Conservation (phyloP, 2,329 filamentous ascomycete genomes). For the Kalmusia sp. region DNA sequence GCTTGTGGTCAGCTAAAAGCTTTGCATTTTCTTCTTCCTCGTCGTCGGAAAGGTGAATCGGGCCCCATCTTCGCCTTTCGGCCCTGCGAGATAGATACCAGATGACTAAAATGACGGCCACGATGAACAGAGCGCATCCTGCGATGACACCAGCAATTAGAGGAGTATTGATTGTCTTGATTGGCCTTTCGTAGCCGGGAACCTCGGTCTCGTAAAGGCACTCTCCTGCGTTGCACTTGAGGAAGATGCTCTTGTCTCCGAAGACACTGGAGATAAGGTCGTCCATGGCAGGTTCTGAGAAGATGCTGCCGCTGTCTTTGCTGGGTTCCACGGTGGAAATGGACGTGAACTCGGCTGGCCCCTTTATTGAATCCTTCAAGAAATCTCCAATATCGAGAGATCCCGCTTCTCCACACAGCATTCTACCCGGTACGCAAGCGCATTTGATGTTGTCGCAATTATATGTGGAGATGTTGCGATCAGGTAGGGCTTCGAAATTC, state of each 20-base stretch:
- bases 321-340: conserved; percentile 59
- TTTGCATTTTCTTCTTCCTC: conserved; percentile 84
- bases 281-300: conserved; percentile 93
- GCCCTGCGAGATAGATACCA: conserved; percentile 89
- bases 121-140: conserved; percentile 82
- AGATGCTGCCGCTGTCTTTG: conserved; percentile 76
- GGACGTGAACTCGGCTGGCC: conserved; percentile 85
- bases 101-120: conserved; percentile 80
- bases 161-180: conserved; percentile 96
- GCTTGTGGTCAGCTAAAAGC: conserved; percentile 90
- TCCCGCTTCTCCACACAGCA: conserved; percentile 90
- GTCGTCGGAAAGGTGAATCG: conserved; percentile 81
- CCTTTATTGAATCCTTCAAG: conserved; percentile 79
- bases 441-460: conserved; percentile 85
- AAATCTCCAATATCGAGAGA: conserved; percentile 94
- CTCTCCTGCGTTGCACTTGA: conserved; percentile 85
- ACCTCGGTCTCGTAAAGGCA: conserved; percentile 93
- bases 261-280: conserved; percentile 87
- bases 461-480: conserved; percentile 83
- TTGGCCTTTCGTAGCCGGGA: conserved; percentile 84
- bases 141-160: conserved; percentile 95
- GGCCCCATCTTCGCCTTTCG: conserved; percentile 66
- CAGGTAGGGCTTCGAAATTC: conserved; percentile 69
- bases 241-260: conserved; percentile 85
- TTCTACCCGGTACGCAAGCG: conserved; percentile 85